Evolutionary conservation across 371 early-diverging fungal genomes (phyloP), one percentile per base, ranked within the genome.

Genomic region (Paraphysoderma sedebokerense): DNA sequence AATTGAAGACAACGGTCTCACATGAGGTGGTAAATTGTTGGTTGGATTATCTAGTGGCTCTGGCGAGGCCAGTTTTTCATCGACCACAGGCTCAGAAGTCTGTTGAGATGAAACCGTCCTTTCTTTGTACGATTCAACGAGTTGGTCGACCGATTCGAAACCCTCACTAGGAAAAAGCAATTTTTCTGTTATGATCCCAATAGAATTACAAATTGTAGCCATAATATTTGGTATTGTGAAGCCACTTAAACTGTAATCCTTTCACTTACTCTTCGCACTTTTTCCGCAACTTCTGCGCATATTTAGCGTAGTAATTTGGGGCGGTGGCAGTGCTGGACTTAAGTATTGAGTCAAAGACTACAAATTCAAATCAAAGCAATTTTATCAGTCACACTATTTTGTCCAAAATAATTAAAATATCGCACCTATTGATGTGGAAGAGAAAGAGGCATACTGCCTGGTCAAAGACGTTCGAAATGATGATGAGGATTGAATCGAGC

Each of bases 11-110:
- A 24, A 11, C 13, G 38, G 38, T 23, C 40, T 46, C 39, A 46
- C 47, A 22, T 46, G 47, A 24, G 47, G 46, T 8, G 47, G 47
- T 41, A 46, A n/a, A n/a, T 6, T 42, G 38, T 23, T 19, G 2
- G 5, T 33, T n/a, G 46, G 19, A 9, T n/a, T 6, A 19, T 32
- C 33, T 3, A 46, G 44, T 13, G n/a, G 29, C 6, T 5, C 47
- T n/a, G 44, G n/a, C 33, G 32, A 19, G 38, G 24, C 27, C 42
- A 30, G 28, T 6, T 42, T 17, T 19, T 33, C 22, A 17, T 19
- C 33, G 9, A 11, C 12, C 17, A 41, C 33, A n/a, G 15, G 46
- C 24, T 46, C 9, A 5, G 6, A 5, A 8, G 47, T 41, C 24
- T 22, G 28, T 15, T 9, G 6, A 24, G 3, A 3, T 11, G 12